Base-by-base conservation (phyloP, 2,329 filamentous ascomycete species). In the Aspergillus neotritici region DNA sequence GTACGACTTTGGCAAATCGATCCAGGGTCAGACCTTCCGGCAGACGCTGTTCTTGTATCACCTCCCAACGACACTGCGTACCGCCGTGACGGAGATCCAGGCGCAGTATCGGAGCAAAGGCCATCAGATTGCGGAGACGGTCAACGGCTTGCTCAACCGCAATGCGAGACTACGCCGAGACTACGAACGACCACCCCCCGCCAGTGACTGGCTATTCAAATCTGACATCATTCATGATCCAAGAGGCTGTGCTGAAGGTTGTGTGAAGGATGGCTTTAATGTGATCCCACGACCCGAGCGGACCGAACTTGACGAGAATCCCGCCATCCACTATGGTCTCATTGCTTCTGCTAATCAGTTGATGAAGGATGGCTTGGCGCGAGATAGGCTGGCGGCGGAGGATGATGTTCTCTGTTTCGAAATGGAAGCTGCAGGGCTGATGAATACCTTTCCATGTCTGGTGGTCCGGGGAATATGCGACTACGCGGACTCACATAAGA, bases 381-480 rank as follows among this genome's bases (percentile, higher is more conserved):
- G 39, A 31, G 39, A 41, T 7, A 25, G 32, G 11, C n/a, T 41
- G 9, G n/a, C 8, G 3, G 5, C 10, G 8, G 39, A 41, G 25
- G 13, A n/a, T 8, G 32, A n/a, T 6, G 39, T 41, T 28, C 32
- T 36, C 12, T 41, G 39, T 17, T 14, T 35, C 6, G 21, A 42
- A 30, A 36, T 16, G 25, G 36, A 38, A 14, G 36, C 36, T 4
- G 36, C 36, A 15, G 36, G 36, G 5, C 8, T 38, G 9, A 34
- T 36, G 14, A 37, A 31, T 42, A 14, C 17, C 7, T 31, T 34
- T n/a, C 33, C 32, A 4, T 36, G 33, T 3, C 13, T 42, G 7
- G 28, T 42, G 7, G 36, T 42, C n/a, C 40, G 40, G 10, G 40
- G 40, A 2, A 42, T 42, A 1, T 42, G 21, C 21, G 21, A 21